These are phyloP conservation scores for Hygrophorus pudorinus DNA, from an alignment of 768 basidiomycete genomes.

Conservation along the genomic window DNA sequence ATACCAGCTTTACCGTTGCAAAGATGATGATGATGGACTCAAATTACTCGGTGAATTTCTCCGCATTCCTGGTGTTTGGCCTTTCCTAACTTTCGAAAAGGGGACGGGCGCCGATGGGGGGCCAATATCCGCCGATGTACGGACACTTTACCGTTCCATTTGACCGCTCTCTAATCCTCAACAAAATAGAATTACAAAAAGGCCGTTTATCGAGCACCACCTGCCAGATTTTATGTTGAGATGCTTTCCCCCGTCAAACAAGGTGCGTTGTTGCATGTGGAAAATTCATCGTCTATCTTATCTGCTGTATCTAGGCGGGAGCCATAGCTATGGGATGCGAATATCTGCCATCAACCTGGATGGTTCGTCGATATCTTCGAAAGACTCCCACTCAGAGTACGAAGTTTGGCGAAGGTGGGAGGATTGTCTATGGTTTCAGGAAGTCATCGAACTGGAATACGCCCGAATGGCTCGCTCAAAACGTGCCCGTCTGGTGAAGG, in stretches of 20 bases:
- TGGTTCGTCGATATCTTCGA: constrained; percentile 25
- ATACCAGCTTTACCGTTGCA: no score
- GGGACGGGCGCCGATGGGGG: neutral
- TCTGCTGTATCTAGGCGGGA: constrained; percentile 30
- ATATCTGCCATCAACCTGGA: constrained; percentile 35
- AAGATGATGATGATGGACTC: neutral
- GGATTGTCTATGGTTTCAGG: constrained; percentile 72
- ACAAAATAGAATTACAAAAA: constrained; percentile 43
- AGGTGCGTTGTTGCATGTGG: constrained; percentile 21
- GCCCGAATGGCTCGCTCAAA: constrained; percentile 52
- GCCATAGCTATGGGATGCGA: constrained; percentile 52
- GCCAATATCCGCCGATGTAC: neutral
- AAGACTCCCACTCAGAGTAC: constrained; percentile 38
- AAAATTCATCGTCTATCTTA: constrained; percentile 4
- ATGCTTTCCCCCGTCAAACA: constrained; percentile 50
- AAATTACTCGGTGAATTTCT: neutral
- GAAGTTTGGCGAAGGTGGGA: constrained; percentile 78
- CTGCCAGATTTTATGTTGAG: constrained; percentile 48
- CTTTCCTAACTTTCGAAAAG: neutral
- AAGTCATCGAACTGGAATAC: constrained; percentile 58
- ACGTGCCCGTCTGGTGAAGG: constrained; percentile 53
- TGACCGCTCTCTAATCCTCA: neutral
- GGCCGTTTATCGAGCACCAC: constrained; percentile 50
- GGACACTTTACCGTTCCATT: neutral
- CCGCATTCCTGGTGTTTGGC: neutral